Base-by-base conservation (phyloP, 1,284 basidiomycete genomes). In the Sphaerobolus stellatus region DNA sequence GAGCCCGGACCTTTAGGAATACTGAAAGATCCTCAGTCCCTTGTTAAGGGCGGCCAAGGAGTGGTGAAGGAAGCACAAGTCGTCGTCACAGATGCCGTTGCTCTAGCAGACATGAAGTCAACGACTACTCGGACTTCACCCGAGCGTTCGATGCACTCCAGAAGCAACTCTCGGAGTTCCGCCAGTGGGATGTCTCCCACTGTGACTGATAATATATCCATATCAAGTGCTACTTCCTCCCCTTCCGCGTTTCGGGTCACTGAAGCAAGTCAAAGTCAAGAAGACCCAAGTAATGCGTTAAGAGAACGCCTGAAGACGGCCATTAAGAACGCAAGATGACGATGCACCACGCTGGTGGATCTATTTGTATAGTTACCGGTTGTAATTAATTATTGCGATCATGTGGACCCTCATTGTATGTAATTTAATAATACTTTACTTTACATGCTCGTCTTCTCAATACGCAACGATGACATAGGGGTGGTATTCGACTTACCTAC, bases 1-100 rank as follows among this genome's bases (percentile, higher is more conserved):
- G 80, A 63, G n/a, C 53, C 53, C 14, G 47, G 47, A 20, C 13
- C 22, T 22, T 29, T 49, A 38, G 53, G 47, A n/a, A 41, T 41
- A 22, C 9, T 49, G 14, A 49, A 36, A 28, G 45, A 53, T 18
- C n/a, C 20, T 9, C 24, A 18, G 14, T 29, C 24, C 24, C 18
- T 18, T 7, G 14, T 14, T 18, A 18, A 48, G 13, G 20, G 13
- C 28, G 28, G 41, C 25, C 45, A 9, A 22, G n/a, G n/a, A n/a
- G n/a, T n/a, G n/a, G n/a, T n/a, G n/a, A 48, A 29, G 25, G 45
- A 48, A 13, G 45, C 45, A 29, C 20, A 48, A 31, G 20, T 28
- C 29, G 24, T 27, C 6, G 45, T 31, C 14, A 48, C 25, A 48
- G 29, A 48, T 29, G 45, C 45, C 13, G 20, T 7, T 31, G 45